Percentiles rank a stretch among this genome's conserved stretches.
Evolutionary conservation across 768 basidiomycete species (phyloP).

Genomic region (Sarcomyxa edulis): DNA sequence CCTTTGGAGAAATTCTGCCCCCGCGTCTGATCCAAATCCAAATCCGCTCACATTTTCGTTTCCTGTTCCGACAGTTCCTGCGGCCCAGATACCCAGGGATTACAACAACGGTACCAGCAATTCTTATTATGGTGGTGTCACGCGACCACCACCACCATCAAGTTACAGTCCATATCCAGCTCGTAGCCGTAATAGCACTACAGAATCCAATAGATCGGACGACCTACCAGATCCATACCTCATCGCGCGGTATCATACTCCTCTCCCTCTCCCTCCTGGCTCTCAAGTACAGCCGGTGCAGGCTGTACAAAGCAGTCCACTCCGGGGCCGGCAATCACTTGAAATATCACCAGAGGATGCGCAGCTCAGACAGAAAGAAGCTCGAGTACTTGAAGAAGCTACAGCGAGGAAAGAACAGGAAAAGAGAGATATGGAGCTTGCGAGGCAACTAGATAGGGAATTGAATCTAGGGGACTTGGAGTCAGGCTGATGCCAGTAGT

Average conservation of each 20-base stretch:
- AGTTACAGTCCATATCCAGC: too few species aligned
- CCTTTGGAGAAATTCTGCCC: too few species aligned
- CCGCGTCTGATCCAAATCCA: too few species aligned
- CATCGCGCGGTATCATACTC: constrained; percentile 43
- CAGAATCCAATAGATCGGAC: constrained; percentile 6
- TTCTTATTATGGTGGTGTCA: too few species aligned
- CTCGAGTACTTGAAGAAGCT: too few species aligned
- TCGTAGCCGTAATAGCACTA: too few species aligned
- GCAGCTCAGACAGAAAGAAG: too few species aligned
- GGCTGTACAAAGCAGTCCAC: constrained; percentile 19
- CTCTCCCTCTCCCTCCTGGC: constrained; percentile 49
- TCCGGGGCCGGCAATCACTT: constrained; percentile 23
- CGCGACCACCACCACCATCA: too few species aligned
- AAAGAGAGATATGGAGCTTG: constrained; percentile 41
- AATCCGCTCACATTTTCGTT: constrained; percentile 4
- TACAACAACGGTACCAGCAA: too few species aligned
- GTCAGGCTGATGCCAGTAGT: too few species aligned
- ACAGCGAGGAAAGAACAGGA: constrained; percentile 32
- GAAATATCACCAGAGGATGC: too few species aligned
- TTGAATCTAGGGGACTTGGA: constrained; percentile 44
- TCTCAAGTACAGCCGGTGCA: constrained; percentile 11
- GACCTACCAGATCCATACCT: constrained; percentile 38
- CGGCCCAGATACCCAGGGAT: too few species aligned
- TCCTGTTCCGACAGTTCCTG: constrained; percentile 8
- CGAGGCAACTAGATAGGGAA: constrained; percentile 48